Conservation (phyloP, 495 filamentous ascomycete species). For the Aspergillus incahuasiensis region DNA sequence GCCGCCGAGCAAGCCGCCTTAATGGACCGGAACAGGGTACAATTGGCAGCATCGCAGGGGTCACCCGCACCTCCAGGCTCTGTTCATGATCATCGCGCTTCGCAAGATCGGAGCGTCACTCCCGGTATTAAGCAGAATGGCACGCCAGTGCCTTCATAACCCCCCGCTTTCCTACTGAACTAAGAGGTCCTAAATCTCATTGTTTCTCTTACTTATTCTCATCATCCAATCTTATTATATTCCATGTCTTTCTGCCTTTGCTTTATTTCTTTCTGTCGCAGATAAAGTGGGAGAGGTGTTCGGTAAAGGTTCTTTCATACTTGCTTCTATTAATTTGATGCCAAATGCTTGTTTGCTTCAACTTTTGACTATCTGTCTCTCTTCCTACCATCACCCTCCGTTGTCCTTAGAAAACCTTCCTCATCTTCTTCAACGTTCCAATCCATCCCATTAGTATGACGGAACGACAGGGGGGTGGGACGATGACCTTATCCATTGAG, state of each 20-base stretch:
- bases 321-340: background rate
- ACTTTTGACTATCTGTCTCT: background rate
- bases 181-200: background rate
- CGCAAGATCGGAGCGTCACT: constrained; percentile 37
- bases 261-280: background rate
- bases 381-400: background rate
- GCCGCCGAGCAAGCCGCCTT: constrained; percentile 44
- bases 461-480: background rate
- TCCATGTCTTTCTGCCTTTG: background rate
- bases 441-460: background rate
- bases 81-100: constrained; percentile 20
- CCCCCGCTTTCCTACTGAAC: background rate
- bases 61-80: constrained; percentile 38
- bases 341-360: background rate
- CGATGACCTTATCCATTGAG: background rate
- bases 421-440: background rate
- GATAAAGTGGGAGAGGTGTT: constrained; percentile 4
- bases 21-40: constrained; percentile 43
- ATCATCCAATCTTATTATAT: background rate
- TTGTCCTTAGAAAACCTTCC: no score
- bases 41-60: constrained; percentile 34
- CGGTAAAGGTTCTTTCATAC: constrained; percentile 2
- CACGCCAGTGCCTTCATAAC: constrained; percentile 35
- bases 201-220: background rate
- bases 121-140: constrained; percentile 41